A percentile compares a stretch with the other conserved stretches of the same genome.
These are phyloP conservation scores for Leptosphaerulina australis DNA, from an alignment of 2,329 filamentous ascomycete species.

Conservation along the genomic window DNA sequence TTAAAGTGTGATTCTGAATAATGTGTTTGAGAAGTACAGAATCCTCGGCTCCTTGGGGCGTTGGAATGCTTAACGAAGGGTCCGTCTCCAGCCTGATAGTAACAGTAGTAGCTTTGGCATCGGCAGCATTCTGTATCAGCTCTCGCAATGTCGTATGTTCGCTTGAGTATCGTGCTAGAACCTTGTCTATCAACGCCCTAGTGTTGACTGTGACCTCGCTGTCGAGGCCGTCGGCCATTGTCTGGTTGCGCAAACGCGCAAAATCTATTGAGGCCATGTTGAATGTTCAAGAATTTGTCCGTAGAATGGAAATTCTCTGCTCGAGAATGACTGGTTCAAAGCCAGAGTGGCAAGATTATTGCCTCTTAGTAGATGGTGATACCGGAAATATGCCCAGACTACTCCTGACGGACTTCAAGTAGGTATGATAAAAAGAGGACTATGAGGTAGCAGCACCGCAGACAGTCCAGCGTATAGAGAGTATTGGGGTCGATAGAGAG, in stretches of 20 bases:
- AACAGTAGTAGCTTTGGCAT: slow-evolving; percentile 89
- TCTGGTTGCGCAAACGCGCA: slow-evolving; percentile 78
- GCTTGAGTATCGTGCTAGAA: slow-evolving; percentile 92
- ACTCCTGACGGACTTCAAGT: too few relatives aligned
- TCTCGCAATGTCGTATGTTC: slow-evolving; percentile 90
- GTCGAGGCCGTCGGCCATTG: slow-evolving; percentile 87
- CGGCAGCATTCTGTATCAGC: slow-evolving; percentile 97
- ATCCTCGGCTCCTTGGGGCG: slow-evolving; percentile 68
- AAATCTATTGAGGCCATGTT: slow-evolving; percentile 57
- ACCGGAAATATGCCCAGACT: background rate
- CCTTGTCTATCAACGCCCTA: slow-evolving; percentile 94
- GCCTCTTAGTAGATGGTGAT: background rate
- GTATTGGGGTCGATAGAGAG: background rate
- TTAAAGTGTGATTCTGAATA: slow-evolving; percentile 82
- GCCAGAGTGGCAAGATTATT: background rate
- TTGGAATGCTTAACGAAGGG: slow-evolving; percentile 77
- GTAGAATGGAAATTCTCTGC: background rate
- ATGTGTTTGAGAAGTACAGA: slow-evolving; percentile 81
- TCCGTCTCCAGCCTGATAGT: slow-evolving; percentile 90
- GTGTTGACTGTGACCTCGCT: slow-evolving; percentile 99
- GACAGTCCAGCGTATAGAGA: background rate
- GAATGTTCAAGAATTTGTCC: background rate
- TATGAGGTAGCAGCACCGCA: background rate
- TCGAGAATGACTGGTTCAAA: background rate
- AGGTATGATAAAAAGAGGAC: background rate